Conservation (phyloP, 805 yeast genomes). For the Wickerhamomyces pijperi region DNA sequence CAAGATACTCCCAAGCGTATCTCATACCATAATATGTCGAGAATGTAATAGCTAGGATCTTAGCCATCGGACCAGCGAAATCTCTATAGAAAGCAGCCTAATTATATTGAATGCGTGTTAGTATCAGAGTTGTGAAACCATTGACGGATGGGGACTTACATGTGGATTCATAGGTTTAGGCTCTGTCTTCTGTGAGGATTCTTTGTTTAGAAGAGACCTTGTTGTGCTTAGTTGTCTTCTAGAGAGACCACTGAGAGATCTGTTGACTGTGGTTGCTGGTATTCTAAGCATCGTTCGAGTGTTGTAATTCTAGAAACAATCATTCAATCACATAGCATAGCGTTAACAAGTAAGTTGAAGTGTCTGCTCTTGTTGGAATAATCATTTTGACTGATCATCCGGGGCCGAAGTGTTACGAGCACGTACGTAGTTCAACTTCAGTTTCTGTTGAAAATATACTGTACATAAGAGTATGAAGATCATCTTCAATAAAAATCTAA, state of each 20-base stretch:
- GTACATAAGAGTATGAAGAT: no score
- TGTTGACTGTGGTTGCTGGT: no score
- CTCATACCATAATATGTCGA: conserved; percentile 34
- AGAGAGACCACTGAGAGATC: not conserved
- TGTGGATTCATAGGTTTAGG: conserved; percentile 9
- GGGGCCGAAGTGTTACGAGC: no score
- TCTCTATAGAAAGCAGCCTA: conserved; percentile 31
- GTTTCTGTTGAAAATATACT: no score
- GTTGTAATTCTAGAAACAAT: no score
- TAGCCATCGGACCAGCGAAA: conserved; percentile 34
- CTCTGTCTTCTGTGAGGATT: not conserved
- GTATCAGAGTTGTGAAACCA: not conserved
- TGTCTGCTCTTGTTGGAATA: no score
- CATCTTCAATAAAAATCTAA: no score
- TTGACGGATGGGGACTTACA: conserved; percentile 6
- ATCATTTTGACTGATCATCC: no score
- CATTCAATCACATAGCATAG: no score
- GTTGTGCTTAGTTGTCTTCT: not conserved
- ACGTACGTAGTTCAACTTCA: no score
- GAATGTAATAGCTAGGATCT: conserved; percentile 31
- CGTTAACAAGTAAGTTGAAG: no score
- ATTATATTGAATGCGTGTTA: not conserved
- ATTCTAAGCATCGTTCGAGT: no score
- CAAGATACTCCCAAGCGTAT: conserved; percentile 34
- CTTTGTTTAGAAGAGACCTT: not conserved